phyloP scores from a whole-genome alignment of 176 grass and related monocot genomes.

The Avena sativa region DNA sequence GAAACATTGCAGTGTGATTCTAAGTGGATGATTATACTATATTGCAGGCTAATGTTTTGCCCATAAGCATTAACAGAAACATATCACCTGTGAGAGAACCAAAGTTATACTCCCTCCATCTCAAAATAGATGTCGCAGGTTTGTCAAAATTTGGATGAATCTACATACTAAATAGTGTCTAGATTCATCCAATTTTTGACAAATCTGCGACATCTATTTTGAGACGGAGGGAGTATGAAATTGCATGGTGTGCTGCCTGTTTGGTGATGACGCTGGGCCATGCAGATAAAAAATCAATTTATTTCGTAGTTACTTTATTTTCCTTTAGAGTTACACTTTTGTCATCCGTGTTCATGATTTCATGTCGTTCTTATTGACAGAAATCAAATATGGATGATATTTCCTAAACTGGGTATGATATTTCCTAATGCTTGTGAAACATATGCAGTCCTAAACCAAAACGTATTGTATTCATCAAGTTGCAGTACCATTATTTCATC shows the following conservation, averaged over 20 bases:
- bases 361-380: neutral
- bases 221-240: neutral
- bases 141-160: too few species aligned
- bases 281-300: neutral
- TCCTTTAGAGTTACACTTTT: conserved; percentile 12
- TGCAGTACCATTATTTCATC: neutral
- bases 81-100: neutral
- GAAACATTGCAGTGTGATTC: neutral
- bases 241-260: neutral
- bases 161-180: too few species aligned
- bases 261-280: neutral
- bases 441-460: conserved; percentile 9
- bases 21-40: neutral
- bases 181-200: too few species aligned
- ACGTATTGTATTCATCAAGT: neutral
- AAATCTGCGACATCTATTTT: too few species aligned
- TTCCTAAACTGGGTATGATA: neutral
- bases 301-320: neutral
- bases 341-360: conserved; percentile 9
- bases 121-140: too few species aligned
- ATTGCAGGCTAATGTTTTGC: conserved; percentile 19
- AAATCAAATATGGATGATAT: conserved; percentile 7
- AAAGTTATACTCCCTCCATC: neutral
- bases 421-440: neutral
- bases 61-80: conserved; percentile 11